phyloP scores from a whole-genome alignment of 225 moss, liverwort and hornwort species.

The Rhytidiadelphus loreus region DNA sequence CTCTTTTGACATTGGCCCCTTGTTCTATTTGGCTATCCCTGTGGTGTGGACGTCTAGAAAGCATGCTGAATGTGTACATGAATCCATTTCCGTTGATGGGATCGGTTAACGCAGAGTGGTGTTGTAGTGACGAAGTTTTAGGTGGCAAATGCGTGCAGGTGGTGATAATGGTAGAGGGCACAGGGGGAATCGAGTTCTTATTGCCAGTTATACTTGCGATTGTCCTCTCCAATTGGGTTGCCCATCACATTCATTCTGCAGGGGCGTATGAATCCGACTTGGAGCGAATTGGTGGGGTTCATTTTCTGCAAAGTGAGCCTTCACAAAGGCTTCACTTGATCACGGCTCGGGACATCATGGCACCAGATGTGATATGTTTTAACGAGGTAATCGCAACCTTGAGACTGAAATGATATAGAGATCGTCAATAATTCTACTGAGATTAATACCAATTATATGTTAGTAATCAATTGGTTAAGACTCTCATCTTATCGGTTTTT shows the following conservation, averaged over 20 bases:
- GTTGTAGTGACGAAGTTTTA: neutral
- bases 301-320: constrained; percentile 67
- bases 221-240: constrained; percentile 68
- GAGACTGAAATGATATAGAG: neutral
- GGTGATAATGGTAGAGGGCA: constrained; percentile 66
- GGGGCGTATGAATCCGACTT: constrained; percentile 75
- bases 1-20: neutral
- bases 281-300: constrained; percentile 43
- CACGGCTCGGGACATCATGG: constrained; percentile 55
- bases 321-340: constrained; percentile 30
- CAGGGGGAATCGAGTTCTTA: constrained; percentile 59
- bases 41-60: neutral
- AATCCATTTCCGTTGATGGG: neutral
- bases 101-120: neutral
- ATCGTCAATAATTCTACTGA: neutral
- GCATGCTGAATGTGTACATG: neutral
- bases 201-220: constrained; percentile 65
- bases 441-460: neutral
- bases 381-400: constrained; percentile 32
- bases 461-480: neutral
- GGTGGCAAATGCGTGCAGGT: constrained; percentile 25
- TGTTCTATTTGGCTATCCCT: too few species aligned
- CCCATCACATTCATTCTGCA: constrained; percentile 54
- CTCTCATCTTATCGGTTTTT: neutral
- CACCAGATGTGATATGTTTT: constrained; percentile 35